Conservation (phyloP, 352 stramenopile genomes). For the Phytophthora pisi region DNA sequence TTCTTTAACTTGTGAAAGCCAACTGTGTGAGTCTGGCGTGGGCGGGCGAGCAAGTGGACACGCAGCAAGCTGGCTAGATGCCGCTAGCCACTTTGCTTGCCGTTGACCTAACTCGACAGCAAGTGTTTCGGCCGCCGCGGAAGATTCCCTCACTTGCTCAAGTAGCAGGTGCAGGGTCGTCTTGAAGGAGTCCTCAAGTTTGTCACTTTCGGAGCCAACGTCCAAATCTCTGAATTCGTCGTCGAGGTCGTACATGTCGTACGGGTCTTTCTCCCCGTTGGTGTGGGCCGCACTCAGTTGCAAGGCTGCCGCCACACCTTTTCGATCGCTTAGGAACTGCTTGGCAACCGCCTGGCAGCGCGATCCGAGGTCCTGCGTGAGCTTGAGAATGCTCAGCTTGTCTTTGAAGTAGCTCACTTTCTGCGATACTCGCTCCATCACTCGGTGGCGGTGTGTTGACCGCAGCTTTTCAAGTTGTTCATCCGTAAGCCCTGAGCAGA, state of each 20-base stretch:
- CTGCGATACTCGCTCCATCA: constrained; percentile 58
- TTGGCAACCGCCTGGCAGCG: constrained; percentile 46
- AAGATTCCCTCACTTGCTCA: constrained; percentile 39
- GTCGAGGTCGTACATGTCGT: constrained; percentile 28
- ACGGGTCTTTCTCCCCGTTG: constrained; percentile 20
- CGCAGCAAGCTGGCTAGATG: constrained; percentile 71
- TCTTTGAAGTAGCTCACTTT: constrained; percentile 52
- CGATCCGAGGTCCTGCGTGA: constrained; percentile 54
- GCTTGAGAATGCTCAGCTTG: constrained; percentile 62
- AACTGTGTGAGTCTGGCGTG: constrained; percentile 73
- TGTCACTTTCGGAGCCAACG: constrained; percentile 28
- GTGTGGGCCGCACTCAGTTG: constrained; percentile 3
- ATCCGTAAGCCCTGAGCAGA: constrained; percentile 57
- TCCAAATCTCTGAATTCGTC: constrained; percentile 25
- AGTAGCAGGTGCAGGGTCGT: constrained; percentile 27
- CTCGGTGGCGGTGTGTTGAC: constrained; percentile 48
- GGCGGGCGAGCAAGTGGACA: constrained; percentile 57
- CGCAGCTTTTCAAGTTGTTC: constrained; percentile 72
- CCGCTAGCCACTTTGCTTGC: constrained; percentile 70
- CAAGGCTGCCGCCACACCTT: constrained; percentile 21
- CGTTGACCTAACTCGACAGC: constrained; percentile 37
- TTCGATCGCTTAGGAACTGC: constrained; percentile 35
- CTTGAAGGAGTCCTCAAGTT: constrained; percentile 36
- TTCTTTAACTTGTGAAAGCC: constrained; percentile 74
- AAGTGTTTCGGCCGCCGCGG: constrained; percentile 31